Base-by-base conservation (phyloP, 345 rosid species). In the Iberis pinnata region DNA sequence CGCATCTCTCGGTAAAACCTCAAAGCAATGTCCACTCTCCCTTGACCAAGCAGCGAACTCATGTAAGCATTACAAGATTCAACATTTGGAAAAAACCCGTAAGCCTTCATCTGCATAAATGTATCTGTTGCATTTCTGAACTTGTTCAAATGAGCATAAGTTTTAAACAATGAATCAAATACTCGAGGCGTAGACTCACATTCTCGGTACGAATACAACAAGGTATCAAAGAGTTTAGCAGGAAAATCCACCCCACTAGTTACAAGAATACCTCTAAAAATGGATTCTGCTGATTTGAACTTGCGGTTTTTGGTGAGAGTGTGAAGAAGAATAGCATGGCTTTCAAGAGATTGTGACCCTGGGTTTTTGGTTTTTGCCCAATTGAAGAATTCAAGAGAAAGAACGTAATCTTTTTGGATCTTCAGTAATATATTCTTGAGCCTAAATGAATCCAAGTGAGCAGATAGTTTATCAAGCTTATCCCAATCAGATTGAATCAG, bases 31-130 rank as follows among this genome's bases (percentile, higher is more conserved):
- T 89, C 97, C 24, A 48, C 74, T 57, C 97, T 75, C 38, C 67
- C 46, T 56, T 65, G 71, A 64, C 53, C 65, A 31, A 89, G 80
- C 58, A 77, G 32, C 0, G 95, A 80, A 48, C 94, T 81, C 76
- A 89, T 43, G 70, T 69, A 89, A 10, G 89, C 83, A 43, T 89
- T 89, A 69, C 95, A 86, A 17, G 97, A 86, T 61, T 84, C 82
- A 20, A 83, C 61, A 8, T 66, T 0, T 5, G 95, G 95, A 42
- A 80, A 50, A 45, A 84, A 73, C 2, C 95, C 95, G 15, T 77
- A 84, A 32, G 63, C 83, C 70, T 61, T 86, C 90, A 89, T 89
- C 54, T 52, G 65, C 36, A 15, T 18, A 71, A 82, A 89, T 1
- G 78, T 53, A 60, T 78, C 78, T 0, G 80, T 75, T 3, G 97